Percentiles rank a stretch among this genome's conserved stretches.
Conservation (phyloP, 1,139 yeast species). For the Kurtzmaniella natalensis region DNA sequence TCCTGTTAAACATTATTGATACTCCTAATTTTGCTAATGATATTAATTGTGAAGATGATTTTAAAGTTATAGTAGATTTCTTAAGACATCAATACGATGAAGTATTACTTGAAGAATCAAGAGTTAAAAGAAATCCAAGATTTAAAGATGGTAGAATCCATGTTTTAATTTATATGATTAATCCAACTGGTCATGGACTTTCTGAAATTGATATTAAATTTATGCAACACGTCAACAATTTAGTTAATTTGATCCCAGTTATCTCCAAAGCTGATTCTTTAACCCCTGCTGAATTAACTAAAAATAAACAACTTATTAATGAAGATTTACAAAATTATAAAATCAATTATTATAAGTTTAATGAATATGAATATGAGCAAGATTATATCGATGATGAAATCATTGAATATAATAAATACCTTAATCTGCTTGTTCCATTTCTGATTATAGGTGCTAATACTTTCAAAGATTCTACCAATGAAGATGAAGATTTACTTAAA, state of each 20-base stretch:
- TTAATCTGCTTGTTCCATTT: conserved; percentile 39
- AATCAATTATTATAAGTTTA: conserved; percentile 42
- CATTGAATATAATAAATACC: conserved; percentile 43
- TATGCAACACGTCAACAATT: conserved; percentile 36
- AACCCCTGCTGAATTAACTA: conserved; percentile 32
- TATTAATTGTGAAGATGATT: conserved; percentile 44
- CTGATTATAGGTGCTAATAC: conserved; percentile 43
- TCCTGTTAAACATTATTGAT: conserved; percentile 43
- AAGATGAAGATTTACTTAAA: conserved; percentile 34
- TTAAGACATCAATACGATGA: conserved; percentile 49
- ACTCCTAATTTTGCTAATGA: conserved; percentile 82
- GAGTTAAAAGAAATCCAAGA: conserved; percentile 45
- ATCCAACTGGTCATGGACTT: conserved; percentile 47
- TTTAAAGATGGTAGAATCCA: conserved; percentile 48
- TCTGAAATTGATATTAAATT: conserved; percentile 39
- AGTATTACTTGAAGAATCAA: conserved; percentile 44
- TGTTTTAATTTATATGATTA: conserved; percentile 42
- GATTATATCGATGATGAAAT: conserved; percentile 48
- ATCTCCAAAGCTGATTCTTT: conserved; percentile 42
- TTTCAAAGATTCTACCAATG: conserved; percentile 28
- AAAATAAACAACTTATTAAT: conserved; percentile 35
- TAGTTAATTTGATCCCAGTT: conserved; percentile 41
- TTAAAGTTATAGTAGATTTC: conserved; percentile 43
- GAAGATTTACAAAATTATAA: conserved; percentile 40
- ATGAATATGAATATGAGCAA: conserved; percentile 46